These are phyloP conservation scores for Oryza glumipatula DNA, from an alignment of 176 grass and related monocot genomes.

Conservation along the genomic window DNA sequence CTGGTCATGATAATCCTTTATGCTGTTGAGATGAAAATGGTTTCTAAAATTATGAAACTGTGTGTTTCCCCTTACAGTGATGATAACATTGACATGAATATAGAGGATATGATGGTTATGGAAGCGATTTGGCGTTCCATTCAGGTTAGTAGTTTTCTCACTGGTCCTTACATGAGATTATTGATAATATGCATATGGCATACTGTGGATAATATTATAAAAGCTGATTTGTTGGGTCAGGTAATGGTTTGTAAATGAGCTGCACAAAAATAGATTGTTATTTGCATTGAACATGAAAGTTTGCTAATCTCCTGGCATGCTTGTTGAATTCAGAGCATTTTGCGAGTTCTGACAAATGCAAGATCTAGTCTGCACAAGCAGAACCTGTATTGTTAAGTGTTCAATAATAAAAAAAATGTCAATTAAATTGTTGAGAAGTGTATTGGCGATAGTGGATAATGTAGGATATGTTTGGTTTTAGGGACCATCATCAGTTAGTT, in stretches of 20 bases:
- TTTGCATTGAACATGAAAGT: conserved; percentile 11
- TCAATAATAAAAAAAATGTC: not conserved
- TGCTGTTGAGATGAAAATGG: conserved; percentile 9
- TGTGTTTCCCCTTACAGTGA: conserved; percentile 65
- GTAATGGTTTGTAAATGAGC: conserved; percentile 1
- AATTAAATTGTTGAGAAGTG: not conserved
- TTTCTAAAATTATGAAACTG: conserved; percentile 34
- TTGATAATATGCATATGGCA: conserved; percentile 17
- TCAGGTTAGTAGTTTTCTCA: conserved; percentile 63
- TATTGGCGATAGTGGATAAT: not conserved
- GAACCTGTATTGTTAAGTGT: not conserved
- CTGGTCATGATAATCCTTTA: conserved; percentile 9
- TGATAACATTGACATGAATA: conserved; percentile 76
- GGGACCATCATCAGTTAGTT: not conserved
- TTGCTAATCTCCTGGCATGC: not conserved
- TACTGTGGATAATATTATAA: conserved; percentile 11
- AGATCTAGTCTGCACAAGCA: not conserved
- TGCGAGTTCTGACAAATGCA: not conserved
- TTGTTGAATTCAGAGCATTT: not conserved
- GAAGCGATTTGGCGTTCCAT: conserved; percentile 97
- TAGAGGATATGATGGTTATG: conserved; percentile 99
- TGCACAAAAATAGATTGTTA: not conserved
- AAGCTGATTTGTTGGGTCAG: conserved; percentile 20
- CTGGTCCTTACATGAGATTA: conserved; percentile 1
- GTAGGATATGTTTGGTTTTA: not conserved